A percentile compares a stretch with the other conserved stretches of the same genome.
These are phyloP conservation scores for Juglanconis oblonga DNA, from an alignment of 2,329 filamentous ascomycete species.

Conservation along the genomic window DNA sequence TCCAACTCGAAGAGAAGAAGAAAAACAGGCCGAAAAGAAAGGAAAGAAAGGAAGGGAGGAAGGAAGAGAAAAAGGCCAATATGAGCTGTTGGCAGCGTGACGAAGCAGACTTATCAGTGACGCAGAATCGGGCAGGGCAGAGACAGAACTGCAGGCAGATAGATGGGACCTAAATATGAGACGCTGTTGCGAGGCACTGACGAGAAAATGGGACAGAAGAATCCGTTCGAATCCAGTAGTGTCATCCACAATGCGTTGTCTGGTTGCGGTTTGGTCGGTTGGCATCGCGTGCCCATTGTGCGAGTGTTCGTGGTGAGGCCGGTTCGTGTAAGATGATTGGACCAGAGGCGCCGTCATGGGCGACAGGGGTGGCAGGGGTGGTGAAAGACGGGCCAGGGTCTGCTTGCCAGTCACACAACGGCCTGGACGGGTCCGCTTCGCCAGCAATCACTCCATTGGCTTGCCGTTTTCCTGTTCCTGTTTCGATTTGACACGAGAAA, in stretches of 20 bases:
- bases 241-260: background rate
- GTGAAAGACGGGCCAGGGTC: background rate
- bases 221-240: background rate
- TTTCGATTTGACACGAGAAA: background rate
- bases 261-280: background rate
- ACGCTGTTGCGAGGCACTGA: background rate
- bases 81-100: background rate
- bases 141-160: background rate
- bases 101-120: background rate
- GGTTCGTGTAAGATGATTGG: slow-evolving; percentile 8
- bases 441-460: background rate
- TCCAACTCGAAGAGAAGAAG: background rate
- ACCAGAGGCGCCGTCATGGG: background rate
- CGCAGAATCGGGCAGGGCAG: background rate
- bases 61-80: too few relatives aligned
- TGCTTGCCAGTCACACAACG: background rate
- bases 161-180: background rate
- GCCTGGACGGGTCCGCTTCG: background rate
- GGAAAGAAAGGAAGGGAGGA: too few relatives aligned
- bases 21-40: too few relatives aligned
- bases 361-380: background rate
- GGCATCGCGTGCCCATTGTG: background rate
- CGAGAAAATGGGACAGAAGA: background rate
- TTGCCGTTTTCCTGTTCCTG: background rate
- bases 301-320: background rate